Base-by-base conservation (phyloP, 2,329 filamentous ascomycete species). In the Colletotrichum plurivorum region DNA sequence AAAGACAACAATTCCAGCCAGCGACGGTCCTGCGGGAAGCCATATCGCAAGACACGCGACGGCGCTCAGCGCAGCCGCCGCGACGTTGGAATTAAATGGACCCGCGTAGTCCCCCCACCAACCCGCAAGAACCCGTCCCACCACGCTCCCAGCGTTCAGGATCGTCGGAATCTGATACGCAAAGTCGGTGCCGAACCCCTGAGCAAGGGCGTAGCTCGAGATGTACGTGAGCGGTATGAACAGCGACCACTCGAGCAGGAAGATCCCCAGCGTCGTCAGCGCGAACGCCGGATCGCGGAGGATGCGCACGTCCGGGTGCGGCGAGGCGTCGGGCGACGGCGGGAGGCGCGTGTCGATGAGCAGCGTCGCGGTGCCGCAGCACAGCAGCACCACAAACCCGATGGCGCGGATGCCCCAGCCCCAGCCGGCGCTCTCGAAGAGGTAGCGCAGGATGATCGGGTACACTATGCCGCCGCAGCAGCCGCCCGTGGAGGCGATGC, bases 211-310 rank as follows among this genome's bases (percentile, higher is more conserved):
- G 76, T 94, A 97, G 1, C 89, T 92, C 7, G 92, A 92, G 45
- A 97, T 89, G 78, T 94, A 97, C 3, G 92, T 91, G 64, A 97
- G 85, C 0, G 95, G 95, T 18, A 97, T 87, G 76, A 94, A 94
- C 20, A 94, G 84, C 0, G 89, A 91, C 80, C 91, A 92, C 80
- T 94, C 92, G 58, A 93, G 83, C 60, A 94, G 83, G 78, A 93
- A 94, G 56, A 94, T 86, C 20, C 88, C 91, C 0, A 87, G 73
- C 0, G 91, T 91, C 0, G 91, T 90, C 61, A 93, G 80, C 1
- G 87, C 77, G 73, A 94, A 94, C 2, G 88, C 83, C 2, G 83
- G 78, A 60, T 91, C 86, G 55, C 81, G 80, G 73, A 94, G 89
- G 74, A 94, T 93, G 59, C 85, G 84, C 68, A 91, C 83, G 76